Conservation (phyloP, 768 basidiomycete genomes). For the Flagelloscypha sp. region DNA sequence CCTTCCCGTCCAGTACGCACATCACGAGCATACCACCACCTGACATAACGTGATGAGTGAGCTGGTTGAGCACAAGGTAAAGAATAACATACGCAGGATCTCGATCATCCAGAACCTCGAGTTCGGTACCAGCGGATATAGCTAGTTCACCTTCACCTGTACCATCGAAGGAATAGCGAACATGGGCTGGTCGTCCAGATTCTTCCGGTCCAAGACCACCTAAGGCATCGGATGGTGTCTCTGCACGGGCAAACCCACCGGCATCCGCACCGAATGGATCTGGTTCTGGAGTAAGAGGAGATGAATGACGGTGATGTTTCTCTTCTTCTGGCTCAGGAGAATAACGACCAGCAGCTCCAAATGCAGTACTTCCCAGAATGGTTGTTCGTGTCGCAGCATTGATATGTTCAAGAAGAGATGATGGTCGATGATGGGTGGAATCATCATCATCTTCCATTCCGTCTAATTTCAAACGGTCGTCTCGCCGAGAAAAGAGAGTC, state of each 20-base stretch:
- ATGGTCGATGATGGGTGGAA: conserved; percentile 71
- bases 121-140: conserved; percentile 57
- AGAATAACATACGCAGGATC: conserved; percentile 60
- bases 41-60: conserved; percentile 23
- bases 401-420: conserved; percentile 83
- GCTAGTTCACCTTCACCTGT: conserved; percentile 71
- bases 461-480: conserved; percentile 66
- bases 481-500: conserved; percentile 78
- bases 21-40: conserved; percentile 94
- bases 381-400: conserved; percentile 83
- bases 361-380: conserved; percentile 53
- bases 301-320: conserved; percentile 28
- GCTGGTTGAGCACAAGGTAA: conserved; percentile 2
- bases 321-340: conserved; percentile 52
- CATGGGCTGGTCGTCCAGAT: conserved; percentile 65
- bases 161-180: conserved; percentile 77
- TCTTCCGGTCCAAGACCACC: conserved; percentile 60
- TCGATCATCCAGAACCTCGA: conserved; percentile 72
- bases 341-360: conserved; percentile 25
- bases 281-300: conserved; percentile 17
- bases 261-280: conserved; percentile 70
- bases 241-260: conserved; percentile 70
- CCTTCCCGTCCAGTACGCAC: conserved; percentile 74
- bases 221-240: conserved; percentile 71
- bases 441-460: conserved; percentile 63